Evolutionary conservation across 2,329 filamentous ascomycete species (phyloP).

Genomic region (Penicillium sp.): DNA sequence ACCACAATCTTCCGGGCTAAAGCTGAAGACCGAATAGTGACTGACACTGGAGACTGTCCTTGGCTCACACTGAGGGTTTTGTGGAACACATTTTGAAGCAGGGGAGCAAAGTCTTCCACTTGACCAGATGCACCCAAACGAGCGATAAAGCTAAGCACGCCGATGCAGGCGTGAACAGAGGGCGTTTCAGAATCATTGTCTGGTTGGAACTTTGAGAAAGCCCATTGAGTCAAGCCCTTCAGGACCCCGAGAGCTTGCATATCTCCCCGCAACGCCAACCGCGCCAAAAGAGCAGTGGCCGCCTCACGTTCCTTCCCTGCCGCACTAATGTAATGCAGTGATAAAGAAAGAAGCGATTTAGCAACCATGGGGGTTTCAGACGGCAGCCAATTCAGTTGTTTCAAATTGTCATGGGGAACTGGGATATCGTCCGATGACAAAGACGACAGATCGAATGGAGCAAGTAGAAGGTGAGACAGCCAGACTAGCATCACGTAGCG

Average conservation of each 20-base stretch:
- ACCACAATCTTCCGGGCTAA: conserved; percentile 79
- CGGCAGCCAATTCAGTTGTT: conserved; percentile 50
- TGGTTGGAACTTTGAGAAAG: conserved; percentile 61
- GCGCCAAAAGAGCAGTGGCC: conserved; percentile 78
- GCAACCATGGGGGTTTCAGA: conserved; percentile 68
- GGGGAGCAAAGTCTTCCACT: conserved; percentile 70
- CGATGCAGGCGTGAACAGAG: conserved; percentile 74
- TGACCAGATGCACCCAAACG: conserved; percentile 72
- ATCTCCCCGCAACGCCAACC: conserved; percentile 79
- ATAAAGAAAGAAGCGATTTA: conserved; percentile 68
- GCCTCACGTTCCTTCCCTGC: conserved; percentile 88
- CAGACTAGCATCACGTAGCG: conserved; percentile 84
- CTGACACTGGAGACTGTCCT: conserved; percentile 51
- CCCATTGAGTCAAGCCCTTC: conserved; percentile 68
- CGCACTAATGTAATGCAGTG: conserved; percentile 68
- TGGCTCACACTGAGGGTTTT: conserved; percentile 62
- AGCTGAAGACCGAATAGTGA: conserved; percentile 68
- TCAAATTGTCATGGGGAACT: conserved; percentile 36
- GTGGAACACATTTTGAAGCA: conserved; percentile 67
- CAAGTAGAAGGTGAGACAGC: conserved; percentile 78
- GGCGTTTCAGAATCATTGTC: conserved; percentile 37
- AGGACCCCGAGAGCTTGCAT: conserved; percentile 80
- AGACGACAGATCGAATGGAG: conserved; percentile 85
- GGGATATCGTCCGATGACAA: conserved; percentile 63
- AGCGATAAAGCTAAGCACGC: conserved; percentile 76